phyloP scores from a whole-genome alignment of 2,329 filamentous ascomycete genomes.

The Diaporthe batatas region DNA sequence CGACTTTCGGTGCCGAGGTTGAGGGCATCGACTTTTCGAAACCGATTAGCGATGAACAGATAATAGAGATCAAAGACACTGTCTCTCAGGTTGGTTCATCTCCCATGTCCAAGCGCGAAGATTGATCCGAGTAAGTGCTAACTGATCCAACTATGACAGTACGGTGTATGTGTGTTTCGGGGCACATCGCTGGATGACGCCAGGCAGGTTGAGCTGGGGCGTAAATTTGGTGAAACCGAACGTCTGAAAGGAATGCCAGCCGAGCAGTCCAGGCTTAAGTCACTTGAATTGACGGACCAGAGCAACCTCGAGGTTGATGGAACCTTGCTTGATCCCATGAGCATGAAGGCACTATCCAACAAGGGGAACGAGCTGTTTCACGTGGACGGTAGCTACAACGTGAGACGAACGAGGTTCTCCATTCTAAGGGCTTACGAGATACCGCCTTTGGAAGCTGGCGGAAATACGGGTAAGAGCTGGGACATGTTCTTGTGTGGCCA shows the following conservation, averaged over 20 bases:
- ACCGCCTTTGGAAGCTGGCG: conserved; percentile 33
- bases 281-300: conserved; percentile 34
- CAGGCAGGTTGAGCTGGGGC: conserved; percentile 34
- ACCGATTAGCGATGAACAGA: conserved; percentile 23
- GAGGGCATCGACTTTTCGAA: conserved; percentile 28
- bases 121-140: neutral
- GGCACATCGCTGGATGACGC: conserved; percentile 29
- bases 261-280: conserved; percentile 23
- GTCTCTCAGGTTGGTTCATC: conserved; percentile 12
- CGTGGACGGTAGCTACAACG: conserved; percentile 36
- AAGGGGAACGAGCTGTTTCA: conserved; percentile 38
- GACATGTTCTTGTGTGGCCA: neutral
- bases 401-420: conserved; percentile 30
- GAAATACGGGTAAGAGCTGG: conserved; percentile 24
- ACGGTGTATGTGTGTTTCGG: conserved; percentile 37
- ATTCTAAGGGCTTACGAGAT: conserved; percentile 37
- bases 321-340: conserved; percentile 23
- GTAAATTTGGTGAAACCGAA: conserved; percentile 36
- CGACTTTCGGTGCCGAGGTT: conserved; percentile 34
- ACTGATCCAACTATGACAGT: conserved; percentile 16
- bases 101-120: neutral
- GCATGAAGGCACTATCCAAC: conserved; percentile 17
- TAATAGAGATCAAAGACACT: conserved; percentile 24
- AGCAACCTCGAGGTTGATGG: conserved; percentile 37
- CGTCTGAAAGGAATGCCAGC: conserved; percentile 22